phyloP scores from a whole-genome alignment of 2,329 filamentous ascomycete species.

The Sclerotinia subarctica region DNA sequence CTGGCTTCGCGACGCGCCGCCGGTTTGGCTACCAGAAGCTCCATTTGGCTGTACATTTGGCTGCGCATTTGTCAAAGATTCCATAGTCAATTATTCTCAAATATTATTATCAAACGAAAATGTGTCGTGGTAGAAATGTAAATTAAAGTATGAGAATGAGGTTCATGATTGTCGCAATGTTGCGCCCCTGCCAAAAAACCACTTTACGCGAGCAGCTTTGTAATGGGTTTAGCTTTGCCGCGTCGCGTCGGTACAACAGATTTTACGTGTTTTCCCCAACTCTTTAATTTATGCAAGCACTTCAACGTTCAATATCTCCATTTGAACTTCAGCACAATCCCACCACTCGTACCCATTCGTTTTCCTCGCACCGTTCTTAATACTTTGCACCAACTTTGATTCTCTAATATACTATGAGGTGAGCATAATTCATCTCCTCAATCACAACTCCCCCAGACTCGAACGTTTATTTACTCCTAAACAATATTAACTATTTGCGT shows the following conservation, averaged over 20 bases:
- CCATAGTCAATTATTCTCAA: background rate
- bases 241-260: slow-evolving; percentile 4
- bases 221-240: slow-evolving; percentile 15
- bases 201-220: slow-evolving; percentile 27
- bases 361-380: background rate
- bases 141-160: background rate
- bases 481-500: slow-evolving; percentile 33
- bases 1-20: slow-evolving; percentile 46
- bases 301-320: slow-evolving; percentile 3
- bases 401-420: slow-evolving; percentile 31
- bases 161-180: slow-evolving; percentile 1
- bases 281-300: slow-evolving; percentile 11
- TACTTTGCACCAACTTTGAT: slow-evolving; percentile 7
- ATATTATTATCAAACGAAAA: no score
- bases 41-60: slow-evolving; percentile 2
- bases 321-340: slow-evolving; percentile 2
- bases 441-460: background rate
- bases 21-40: slow-evolving; percentile 24
- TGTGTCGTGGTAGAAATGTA: background rate
- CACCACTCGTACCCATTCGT: background rate
- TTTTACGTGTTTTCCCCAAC: slow-evolving; percentile 15
- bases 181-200: slow-evolving; percentile 21
- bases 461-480: slow-evolving; percentile 17
- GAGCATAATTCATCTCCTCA: slow-evolving; percentile 17
- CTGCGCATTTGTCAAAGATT: background rate